Evolutionary conservation across 257 asterid genomes (phyloP).

Genomic region (Rubia yunnanensis): DNA sequence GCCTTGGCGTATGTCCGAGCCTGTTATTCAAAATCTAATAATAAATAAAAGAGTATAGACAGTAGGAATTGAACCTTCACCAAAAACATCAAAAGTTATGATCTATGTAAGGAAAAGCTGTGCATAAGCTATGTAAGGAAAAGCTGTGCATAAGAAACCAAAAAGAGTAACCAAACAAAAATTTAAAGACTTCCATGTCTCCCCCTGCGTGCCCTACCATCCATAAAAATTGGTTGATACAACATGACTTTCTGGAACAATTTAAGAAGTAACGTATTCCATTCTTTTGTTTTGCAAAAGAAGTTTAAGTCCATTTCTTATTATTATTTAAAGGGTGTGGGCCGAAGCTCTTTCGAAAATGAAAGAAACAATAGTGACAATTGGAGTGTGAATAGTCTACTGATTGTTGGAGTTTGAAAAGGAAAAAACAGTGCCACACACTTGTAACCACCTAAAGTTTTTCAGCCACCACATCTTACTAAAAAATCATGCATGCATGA

Average conservation of each 20-base stretch:
- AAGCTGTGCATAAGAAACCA: not conserved
- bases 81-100: too few species aligned
- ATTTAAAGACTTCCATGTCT: not conserved
- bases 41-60: too few species aligned
- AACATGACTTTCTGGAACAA: not conserved
- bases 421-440: not conserved
- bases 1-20: conserved; percentile 80
- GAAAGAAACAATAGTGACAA: not conserved
- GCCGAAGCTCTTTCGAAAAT: not conserved
- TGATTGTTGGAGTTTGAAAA: not conserved
- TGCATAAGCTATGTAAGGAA: too few species aligned
- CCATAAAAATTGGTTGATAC: not conserved
- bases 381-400: not conserved
- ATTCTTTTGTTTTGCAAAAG: not conserved
- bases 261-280: not conserved
- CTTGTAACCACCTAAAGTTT: not conserved
- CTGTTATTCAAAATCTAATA: too few species aligned
- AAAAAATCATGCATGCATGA: not conserved
- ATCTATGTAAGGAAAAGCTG: too few species aligned
- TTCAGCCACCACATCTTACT: not conserved
- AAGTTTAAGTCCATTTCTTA: not conserved
- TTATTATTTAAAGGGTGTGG: not conserved
- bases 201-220: not conserved
- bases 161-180: not conserved
- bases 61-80: too few species aligned